Evolutionary conservation across 495 filamentous ascomycete genomes (phyloP), one percentile per base, ranked within the genome.

Genomic region (Aspergillus hancockii): DNA sequence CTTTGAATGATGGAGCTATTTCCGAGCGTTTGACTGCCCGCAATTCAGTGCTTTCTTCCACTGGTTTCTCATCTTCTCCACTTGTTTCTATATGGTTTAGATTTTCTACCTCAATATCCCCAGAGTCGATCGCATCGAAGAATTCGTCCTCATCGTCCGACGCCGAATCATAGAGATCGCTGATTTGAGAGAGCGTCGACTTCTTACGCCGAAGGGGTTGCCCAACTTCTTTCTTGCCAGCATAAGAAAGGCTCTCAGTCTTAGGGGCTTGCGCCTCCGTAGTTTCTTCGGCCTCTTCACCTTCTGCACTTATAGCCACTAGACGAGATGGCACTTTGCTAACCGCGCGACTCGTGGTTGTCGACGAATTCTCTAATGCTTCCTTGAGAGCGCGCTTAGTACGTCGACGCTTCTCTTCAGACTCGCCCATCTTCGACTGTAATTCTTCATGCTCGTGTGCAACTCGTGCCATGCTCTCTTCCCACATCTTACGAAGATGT

Each of bases 391-490:
- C 94, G 52, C 88, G 84, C 76, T 97, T 97, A 0, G 94, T 94
- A 52, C 87, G 84, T 68, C 88, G 93, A 25, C 93, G 82, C 80
- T 95, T 97, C 62, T 87, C 84, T 67, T 98, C 92, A 4, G 93
- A 90, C 67, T 96, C 92, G 49, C 90, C 91, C 64, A 97, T 90
- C 60, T 86, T 87, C 21, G 82, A 88, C 67, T 98, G 90, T 0
- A 98, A 80, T 28, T 89, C 85, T 73, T 98, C 95, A 61, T 98
- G 94, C 68, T 98, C 94, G 56, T 87, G 85, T 30, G 92, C 94
- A 22, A 98, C 87, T 52, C 88, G 85, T 6, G 92, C 90, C 94
- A 98, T 98, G 74, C 92, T 98, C 61, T 98, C 95, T 76, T 98
- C 94, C 94, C 95, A 98, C 83, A 98, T 87, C 46, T 89, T 85